Evolutionary conservation across 2,329 filamentous ascomycete genomes (phyloP).

Genomic region (Cladophialophora exuberans): DNA sequence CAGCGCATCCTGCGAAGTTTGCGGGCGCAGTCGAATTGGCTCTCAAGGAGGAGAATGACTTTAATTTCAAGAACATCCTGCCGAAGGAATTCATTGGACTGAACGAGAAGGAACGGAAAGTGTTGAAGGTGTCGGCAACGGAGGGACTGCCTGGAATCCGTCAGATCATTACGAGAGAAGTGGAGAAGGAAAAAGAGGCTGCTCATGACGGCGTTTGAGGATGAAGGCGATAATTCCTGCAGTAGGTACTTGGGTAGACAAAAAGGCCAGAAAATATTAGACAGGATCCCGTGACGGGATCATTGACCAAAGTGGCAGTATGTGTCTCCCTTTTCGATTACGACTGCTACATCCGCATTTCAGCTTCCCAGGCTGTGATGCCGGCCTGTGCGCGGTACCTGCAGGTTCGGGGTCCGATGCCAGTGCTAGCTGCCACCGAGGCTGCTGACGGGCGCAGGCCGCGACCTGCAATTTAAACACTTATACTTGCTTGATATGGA

Average conservation of each 20-base stretch:
- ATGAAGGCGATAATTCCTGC: constrained; percentile 1
- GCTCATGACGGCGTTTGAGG: constrained; percentile 5
- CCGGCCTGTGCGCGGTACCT: neutral
- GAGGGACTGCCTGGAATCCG: constrained; percentile 74
- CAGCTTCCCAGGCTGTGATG: neutral
- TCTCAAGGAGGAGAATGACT: constrained; percentile 70
- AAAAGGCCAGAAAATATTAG: too few species aligned
- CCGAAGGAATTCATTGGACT: constrained; percentile 82
- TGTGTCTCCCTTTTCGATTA: neutral
- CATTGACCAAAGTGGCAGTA: neutral
- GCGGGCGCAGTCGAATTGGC: constrained; percentile 80
- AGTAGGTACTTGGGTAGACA: too few species aligned
- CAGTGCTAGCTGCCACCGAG: too few species aligned
- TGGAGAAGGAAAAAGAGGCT: constrained; percentile 51
- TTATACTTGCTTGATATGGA: too few species aligned
- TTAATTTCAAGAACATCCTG: constrained; percentile 76
- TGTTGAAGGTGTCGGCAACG: constrained; percentile 67
- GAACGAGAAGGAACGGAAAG: constrained; percentile 73
- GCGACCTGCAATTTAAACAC: too few species aligned
- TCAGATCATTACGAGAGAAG: constrained; percentile 73
- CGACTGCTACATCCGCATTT: neutral
- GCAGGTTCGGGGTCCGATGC: neutral
- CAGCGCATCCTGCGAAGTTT: constrained; percentile 96
- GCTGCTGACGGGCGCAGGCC: too few species aligned
- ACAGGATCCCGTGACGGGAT: too few species aligned